A percentile compares a stretch with the other conserved stretches of the same genome.
phyloP scores from a whole-genome alignment of 352 stramenopile genomes.

The Pythium phragmiticola region DNA sequence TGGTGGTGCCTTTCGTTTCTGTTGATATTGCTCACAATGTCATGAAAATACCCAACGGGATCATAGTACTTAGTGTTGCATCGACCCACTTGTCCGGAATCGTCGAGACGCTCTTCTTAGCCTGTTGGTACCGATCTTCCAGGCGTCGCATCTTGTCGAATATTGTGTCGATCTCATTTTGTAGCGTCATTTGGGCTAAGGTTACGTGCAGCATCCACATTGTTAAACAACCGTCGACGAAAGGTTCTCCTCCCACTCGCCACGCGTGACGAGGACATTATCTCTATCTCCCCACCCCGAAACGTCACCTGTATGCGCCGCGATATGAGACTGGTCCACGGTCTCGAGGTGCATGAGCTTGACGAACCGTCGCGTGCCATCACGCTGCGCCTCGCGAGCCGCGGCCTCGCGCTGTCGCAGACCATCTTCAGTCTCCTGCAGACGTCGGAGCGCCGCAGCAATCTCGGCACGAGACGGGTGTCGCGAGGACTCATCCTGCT shows the following conservation, averaged over 20 bases:
- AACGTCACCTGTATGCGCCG: constrained; percentile 35
- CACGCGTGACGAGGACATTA: constrained; percentile 1
- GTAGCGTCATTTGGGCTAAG: constrained; percentile 32
- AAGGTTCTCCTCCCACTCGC: neutral
- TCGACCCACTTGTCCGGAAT: constrained; percentile 54
- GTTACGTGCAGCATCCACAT: constrained; percentile 6
- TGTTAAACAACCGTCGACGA: neutral
- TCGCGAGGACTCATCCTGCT: neutral
- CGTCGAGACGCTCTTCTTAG: constrained; percentile 44
- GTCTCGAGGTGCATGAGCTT: constrained; percentile 54
- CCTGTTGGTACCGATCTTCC: constrained; percentile 38
- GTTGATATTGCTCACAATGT: constrained; percentile 2
- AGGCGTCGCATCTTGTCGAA: constrained; percentile 35
- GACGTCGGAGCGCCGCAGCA: constrained; percentile 33
- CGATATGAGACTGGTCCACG: constrained; percentile 33
- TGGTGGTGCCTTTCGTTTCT: constrained; percentile 46
- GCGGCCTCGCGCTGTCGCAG: constrained; percentile 23
- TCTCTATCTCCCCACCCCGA: neutral
- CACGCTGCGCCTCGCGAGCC: constrained; percentile 28
- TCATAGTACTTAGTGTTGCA: neutral
- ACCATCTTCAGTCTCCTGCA: constrained; percentile 18
- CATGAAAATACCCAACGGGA: no score
- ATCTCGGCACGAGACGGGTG: constrained; percentile 28
- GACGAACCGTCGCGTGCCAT: constrained; percentile 48
- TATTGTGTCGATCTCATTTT: constrained; percentile 38